Percentiles rank a stretch among this genome's conserved stretches.
phyloP scores from a whole-genome alignment of 192 early-diverging fungal genomes.

The Cladochytrium replicatum region DNA sequence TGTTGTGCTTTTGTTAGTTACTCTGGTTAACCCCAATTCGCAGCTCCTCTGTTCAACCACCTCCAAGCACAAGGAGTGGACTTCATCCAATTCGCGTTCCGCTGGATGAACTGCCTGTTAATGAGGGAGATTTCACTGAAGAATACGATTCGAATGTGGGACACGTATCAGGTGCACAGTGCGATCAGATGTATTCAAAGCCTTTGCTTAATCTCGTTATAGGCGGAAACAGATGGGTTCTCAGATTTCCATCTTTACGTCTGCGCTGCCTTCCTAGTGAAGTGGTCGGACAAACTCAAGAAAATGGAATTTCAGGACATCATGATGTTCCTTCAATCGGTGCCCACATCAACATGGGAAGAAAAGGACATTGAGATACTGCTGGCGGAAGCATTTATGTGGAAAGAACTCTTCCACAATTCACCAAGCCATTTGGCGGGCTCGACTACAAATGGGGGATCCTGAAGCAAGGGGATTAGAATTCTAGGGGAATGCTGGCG shows the following conservation, averaged over 20 bases:
- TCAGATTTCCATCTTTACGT: constrained; percentile 97
- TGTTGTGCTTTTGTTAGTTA: constrained; percentile 5
- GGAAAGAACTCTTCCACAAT: constrained; percentile 89
- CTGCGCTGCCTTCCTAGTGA: constrained; percentile 94
- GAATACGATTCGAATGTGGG: constrained; percentile 96
- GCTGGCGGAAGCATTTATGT: constrained; percentile 93
- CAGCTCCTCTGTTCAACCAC: constrained; percentile 70
- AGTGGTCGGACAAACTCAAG: constrained; percentile 78
- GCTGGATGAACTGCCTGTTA: constrained; percentile 99
- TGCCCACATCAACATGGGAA: constrained; percentile 78
- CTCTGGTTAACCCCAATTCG: neutral
- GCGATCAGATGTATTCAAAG: neutral
- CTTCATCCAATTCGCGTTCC: constrained; percentile 98
- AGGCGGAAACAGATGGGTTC: constrained; percentile 81
- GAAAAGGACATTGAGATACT: constrained; percentile 90
- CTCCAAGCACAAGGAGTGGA: constrained; percentile 82
- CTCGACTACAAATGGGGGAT: neutral
- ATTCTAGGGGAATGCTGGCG: no score
- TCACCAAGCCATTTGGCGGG: constrained; percentile 70
- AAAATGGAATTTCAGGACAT: constrained; percentile 89
- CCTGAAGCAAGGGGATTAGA: no score
- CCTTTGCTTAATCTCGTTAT: constrained; percentile 1
- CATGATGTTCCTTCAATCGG: constrained; percentile 86
- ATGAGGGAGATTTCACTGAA: constrained; percentile 88
- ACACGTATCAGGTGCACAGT: constrained; percentile 71